Evolutionary conservation across 1,284 basidiomycete species (phyloP).

Genomic region (Vanrija sp.): DNA sequence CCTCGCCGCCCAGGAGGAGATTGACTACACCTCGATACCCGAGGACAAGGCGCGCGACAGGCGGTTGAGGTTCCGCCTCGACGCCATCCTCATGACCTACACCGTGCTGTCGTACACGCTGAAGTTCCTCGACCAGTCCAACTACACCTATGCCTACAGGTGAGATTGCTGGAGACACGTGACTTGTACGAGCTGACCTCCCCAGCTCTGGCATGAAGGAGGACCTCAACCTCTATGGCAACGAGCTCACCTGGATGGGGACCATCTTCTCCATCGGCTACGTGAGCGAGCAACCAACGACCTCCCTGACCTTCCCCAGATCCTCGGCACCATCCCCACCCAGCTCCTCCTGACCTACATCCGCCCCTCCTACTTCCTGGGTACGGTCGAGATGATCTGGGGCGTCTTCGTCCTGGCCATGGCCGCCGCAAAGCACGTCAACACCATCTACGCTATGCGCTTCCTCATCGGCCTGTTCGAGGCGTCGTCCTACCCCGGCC

Average conservation of each 20-base stretch:
- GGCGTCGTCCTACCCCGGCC: slow-evolving; percentile 12
- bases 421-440: slow-evolving; percentile 5
- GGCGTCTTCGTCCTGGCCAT: slow-evolving; percentile 14
- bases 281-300: not conserved
- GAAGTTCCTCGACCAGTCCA: too few relatives aligned
- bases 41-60: too few relatives aligned
- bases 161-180: too few relatives aligned
- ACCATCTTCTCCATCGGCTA: slow-evolving; percentile 15
- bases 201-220: slow-evolving; percentile 7
- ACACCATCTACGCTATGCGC: slow-evolving; percentile 16
- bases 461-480: slow-evolving; percentile 12
- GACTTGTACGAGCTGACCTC: too few relatives aligned
- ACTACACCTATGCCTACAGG: too few relatives aligned
- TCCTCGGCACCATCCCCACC: slow-evolving; percentile 20
- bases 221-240: slow-evolving; percentile 5
- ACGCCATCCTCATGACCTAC: too few relatives aligned
- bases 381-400: slow-evolving; percentile 24
- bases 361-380: slow-evolving; percentile 25
- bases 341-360: slow-evolving; percentile 23
- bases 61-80: too few relatives aligned
- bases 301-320: not conserved
- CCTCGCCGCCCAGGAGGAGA: too few relatives aligned
- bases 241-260: slow-evolving; percentile 9
- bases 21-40: too few relatives aligned
- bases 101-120: too few relatives aligned